These are phyloP conservation scores for Extremus antarcticus DNA, from an alignment of 495 filamentous ascomycete species.

Conservation along the genomic window DNA sequence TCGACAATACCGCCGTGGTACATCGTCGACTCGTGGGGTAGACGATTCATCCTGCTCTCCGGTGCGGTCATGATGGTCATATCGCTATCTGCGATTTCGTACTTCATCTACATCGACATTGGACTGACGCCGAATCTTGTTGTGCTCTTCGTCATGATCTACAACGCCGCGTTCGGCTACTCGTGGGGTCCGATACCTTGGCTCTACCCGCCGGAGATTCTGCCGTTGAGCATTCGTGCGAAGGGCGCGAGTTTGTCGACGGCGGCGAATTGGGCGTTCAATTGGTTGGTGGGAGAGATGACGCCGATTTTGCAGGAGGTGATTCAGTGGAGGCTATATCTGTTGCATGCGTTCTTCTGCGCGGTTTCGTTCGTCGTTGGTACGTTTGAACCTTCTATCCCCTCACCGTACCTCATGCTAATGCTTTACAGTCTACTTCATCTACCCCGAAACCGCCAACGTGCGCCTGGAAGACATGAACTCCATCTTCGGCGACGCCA, in stretches of 20 bases:
- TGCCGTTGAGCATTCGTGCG: conserved; percentile 91
- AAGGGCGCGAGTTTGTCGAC: conserved; percentile 97
- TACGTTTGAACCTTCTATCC: conserved; percentile 40
- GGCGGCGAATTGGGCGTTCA: conserved; percentile 95
- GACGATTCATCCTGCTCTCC: conserved; percentile 78
- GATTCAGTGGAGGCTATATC: conserved; percentile 87
- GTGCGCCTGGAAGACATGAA: conserved; percentile 96
- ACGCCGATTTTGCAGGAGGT: conserved; percentile 83
- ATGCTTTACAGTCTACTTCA: conserved; percentile 67
- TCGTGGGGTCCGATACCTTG: conserved; percentile 99
- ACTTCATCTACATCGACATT: conserved; percentile 86
- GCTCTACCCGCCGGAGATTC: conserved; percentile 95
- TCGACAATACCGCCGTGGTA: conserved; percentile 97
- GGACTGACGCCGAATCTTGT: conserved; percentile 66
- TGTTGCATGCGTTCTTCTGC: conserved; percentile 95
- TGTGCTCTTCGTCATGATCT: conserved; percentile 92
- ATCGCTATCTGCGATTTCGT: conserved; percentile 84
- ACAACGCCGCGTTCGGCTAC: conserved; percentile 94
- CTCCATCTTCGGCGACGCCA: conserved; percentile 77
- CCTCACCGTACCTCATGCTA: not conserved
- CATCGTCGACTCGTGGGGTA: conserved; percentile 85
- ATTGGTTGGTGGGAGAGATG: conserved; percentile 91
- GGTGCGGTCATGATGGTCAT: conserved; percentile 86
- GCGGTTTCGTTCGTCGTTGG: conserved; percentile 91
- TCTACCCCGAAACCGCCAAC: conserved; percentile 93